Base-by-base conservation (phyloP, 2,329 filamentous ascomycete species). In the Celoporthe dispersa region DNA sequence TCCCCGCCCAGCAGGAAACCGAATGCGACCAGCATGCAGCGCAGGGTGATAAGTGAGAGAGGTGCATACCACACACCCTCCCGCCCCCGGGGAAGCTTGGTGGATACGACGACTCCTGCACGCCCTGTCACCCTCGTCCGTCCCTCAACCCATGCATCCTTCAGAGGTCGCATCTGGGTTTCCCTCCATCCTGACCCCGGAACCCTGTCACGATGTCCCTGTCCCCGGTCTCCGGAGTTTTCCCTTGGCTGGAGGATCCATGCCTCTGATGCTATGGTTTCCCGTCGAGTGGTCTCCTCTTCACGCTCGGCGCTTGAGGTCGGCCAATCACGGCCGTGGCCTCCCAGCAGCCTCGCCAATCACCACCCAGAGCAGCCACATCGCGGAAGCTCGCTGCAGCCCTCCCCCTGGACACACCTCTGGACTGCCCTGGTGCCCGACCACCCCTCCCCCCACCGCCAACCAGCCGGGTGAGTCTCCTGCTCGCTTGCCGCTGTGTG, bases 401-500 rank as follows among this genome's bases (percentile, higher is more conserved):
- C 70, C 64, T 71, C 67, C 59, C 67, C 59, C 63, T 41, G 48
- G 35, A n/a, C n/a, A n/a, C 65, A 51, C 64, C 65, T 66, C 63
- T 68, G 64, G 35, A 51, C 35, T 57, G 19, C 64, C 67, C 70
- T 67, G 70, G 51, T 70, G 63, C 70, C 70, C 68, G 53, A 64
- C 64, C 44, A 3, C 4, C 19, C 44, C 44, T 9, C 19, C 44
- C 19, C 39, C 66, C 72, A n/a, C 74, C 73, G 75, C 76, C 77
- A 78, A 78, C 77, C 77, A 78, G 65, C 74, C 74, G 61, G n/a
- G 75, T 75, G 75, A 73, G 69, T 71, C 74, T 74, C 19, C 9
- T 72, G 70, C 72, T 73, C 73, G 69, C 73, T 75, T 77, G 73
- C 75, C 75, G 76, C 76, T 75, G 67, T 75, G 67, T 67, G 48